Evolutionary conservation across 2,329 filamentous ascomycete genomes (phyloP).

Genomic region (Xylaria sp.): DNA sequence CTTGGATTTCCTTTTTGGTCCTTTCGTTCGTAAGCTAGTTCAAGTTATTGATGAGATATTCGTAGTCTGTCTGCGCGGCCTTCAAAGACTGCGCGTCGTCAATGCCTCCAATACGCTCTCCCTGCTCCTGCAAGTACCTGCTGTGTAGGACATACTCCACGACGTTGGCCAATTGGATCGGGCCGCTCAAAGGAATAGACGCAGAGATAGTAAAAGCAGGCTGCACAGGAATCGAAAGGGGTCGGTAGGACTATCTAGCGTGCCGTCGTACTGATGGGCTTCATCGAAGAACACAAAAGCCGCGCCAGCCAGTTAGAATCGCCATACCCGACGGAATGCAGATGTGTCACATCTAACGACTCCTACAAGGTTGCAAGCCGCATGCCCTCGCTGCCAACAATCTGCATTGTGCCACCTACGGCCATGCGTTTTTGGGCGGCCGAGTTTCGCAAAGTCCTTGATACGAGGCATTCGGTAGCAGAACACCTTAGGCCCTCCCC

Average conservation of each 20-base stretch:
- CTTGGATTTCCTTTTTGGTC: background rate
- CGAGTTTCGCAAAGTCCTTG: background rate
- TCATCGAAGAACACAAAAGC: background rate
- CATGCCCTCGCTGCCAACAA: background rate
- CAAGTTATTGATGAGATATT: background rate
- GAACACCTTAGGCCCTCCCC: background rate
- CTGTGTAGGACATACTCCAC: background rate
- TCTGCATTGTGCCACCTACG: background rate
- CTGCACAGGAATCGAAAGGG: constrained; percentile 16
- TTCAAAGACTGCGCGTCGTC: background rate
- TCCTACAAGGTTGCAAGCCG: background rate
- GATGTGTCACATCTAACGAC: background rate
- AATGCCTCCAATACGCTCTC: background rate
- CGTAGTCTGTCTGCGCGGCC: background rate
- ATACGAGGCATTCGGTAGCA: background rate
- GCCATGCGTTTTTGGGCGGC: background rate
- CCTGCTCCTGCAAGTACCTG: background rate
- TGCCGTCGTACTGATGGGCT: constrained; percentile 12
- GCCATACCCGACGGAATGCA: background rate
- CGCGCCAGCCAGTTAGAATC: background rate
- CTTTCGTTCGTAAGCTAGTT: background rate
- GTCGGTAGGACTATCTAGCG: constrained; percentile 8
- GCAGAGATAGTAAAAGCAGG: constrained; percentile 23
- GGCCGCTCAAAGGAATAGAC: constrained; percentile 14
- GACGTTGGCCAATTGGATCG: constrained; percentile 3